A percentile compares a stretch with the other conserved stretches of the same genome.
phyloP scores from a whole-genome alignment of 2,329 filamentous ascomycete genomes.

The Trichoderma sp. region DNA sequence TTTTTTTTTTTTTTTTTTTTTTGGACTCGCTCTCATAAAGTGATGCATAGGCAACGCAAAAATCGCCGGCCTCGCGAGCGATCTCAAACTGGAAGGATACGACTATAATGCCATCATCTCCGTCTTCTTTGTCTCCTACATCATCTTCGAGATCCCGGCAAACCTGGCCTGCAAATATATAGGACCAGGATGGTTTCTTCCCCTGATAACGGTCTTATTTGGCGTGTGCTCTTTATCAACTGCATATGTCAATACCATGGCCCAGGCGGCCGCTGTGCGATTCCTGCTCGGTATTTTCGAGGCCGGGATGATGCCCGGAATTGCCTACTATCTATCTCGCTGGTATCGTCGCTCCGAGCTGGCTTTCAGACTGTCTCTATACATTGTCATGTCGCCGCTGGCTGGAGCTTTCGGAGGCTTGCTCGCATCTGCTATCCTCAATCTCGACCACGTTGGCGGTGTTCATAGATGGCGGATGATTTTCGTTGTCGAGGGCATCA shows the following conservation, averaged over 20 bases:
- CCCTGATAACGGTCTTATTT: conserved; percentile 61
- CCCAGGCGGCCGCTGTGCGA: conserved; percentile 59
- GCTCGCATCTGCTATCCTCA: conserved; percentile 64
- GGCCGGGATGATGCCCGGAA: conserved; percentile 72
- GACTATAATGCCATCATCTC: conserved; percentile 71
- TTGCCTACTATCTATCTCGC: conserved; percentile 70
- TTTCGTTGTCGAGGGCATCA: conserved; percentile 69
- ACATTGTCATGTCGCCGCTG: conserved; percentile 70
- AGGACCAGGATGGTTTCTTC: conserved; percentile 72
- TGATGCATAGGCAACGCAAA: conserved; percentile 61
- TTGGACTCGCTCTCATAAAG: not conserved
- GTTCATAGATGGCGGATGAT: conserved; percentile 67
- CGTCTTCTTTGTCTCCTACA: conserved; percentile 72
- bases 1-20: not conserved
- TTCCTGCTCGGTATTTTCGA: conserved; percentile 71
- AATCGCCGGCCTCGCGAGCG: conserved; percentile 64
- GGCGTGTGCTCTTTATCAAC: conserved; percentile 65
- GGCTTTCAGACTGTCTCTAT: conserved; percentile 66
- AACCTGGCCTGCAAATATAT: conserved; percentile 71
- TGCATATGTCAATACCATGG: conserved; percentile 61
- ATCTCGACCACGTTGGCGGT: conserved; percentile 58
- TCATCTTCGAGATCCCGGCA: conserved; percentile 69
- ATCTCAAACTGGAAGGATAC: conserved; percentile 60
- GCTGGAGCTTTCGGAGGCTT: conserved; percentile 73
- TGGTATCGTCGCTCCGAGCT: conserved; percentile 73